Base-by-base conservation (phyloP, 805 yeast species). In the Starmerella powellii region DNA sequence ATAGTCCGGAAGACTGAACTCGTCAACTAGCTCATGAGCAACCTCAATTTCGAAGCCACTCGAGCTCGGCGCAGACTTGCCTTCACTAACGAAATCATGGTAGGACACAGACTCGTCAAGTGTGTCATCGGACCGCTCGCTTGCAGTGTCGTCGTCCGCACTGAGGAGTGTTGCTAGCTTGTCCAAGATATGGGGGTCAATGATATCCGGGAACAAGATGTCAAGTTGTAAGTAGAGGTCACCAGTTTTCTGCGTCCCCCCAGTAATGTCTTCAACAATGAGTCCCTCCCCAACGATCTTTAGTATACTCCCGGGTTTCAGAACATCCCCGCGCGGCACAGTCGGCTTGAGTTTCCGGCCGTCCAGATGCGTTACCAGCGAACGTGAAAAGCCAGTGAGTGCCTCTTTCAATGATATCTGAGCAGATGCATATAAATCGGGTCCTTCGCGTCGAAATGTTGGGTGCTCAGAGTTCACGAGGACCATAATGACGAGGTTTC, bases 241-340 rank as follows among this genome's bases (percentile, higher is more conserved):
- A 15, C 57, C 56, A 1, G 31, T 26, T 11, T 17, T 10, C 13
- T 44, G 44, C 11, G 34, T 31, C 17, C 46, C 49, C n/a, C 17
- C 34, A 4, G 41, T 37, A 8, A 17, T 21, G 33, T 37, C 34
- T 21, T 35, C 40, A 4, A 31, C 20, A 2, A 48, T 45, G 30
- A 53, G 38, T 2, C 57, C 57, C 33, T 54, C 55, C 20, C 45
- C 45, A 6, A 48, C 44, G 12, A 54, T 32, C 23, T 47, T 46
- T 18, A 52, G 34, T 20, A 52, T 41, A 16, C 37, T 36, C 15
- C 49, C 48, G 1, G 57, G 57, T 20, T 40, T 37, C 19, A 51
- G 55, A 5, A 88, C 94, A 59, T 79, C 80, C 1, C 96, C 96
- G 4, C 70, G 63, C 1, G 87, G 86, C 0, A 79, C 71, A 0